Evolutionary conservation across 306 rosid genomes (phyloP).

Genomic region (Nissolia schottii): DNA sequence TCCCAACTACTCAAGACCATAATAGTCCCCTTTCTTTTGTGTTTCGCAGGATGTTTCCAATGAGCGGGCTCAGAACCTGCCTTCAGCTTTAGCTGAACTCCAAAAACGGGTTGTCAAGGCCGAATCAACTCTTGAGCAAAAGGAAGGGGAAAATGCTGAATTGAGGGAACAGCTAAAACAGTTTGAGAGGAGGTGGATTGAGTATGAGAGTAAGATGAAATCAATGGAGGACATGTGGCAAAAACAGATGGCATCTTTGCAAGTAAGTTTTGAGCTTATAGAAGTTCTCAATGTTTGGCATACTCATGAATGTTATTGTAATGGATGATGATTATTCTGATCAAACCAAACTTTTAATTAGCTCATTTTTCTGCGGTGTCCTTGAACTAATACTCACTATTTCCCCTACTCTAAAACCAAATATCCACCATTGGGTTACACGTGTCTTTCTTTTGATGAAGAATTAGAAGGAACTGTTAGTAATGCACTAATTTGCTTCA

Average conservation of each 20-base stretch:
- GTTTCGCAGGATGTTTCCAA: constrained; percentile 36
- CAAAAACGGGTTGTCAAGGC: constrained; percentile 67
- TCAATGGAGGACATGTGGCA: constrained; percentile 95
- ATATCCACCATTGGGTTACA: neutral
- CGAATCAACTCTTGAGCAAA: constrained; percentile 72
- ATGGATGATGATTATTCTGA: neutral
- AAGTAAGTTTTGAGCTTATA: constrained; percentile 56
- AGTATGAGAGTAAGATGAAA: constrained; percentile 90
- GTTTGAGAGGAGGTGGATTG: constrained; percentile 76
- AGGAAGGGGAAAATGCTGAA: constrained; percentile 80
- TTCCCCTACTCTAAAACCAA: neutral
- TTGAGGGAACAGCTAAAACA: constrained; percentile 72
- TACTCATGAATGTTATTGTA: neutral
- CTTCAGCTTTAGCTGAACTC: constrained; percentile 60
- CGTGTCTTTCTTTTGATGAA: neutral
- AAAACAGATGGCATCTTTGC: constrained; percentile 92
- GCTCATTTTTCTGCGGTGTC: neutral
- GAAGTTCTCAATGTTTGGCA: neutral
- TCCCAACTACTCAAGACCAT: neutral
- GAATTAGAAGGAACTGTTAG: neutral
- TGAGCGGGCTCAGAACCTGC: constrained; percentile 40
- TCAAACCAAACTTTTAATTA: constrained; percentile 2
- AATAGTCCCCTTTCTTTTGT: constrained; percentile 1
- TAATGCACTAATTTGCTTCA: neutral
- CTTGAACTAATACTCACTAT: neutral